Base-by-base conservation (phyloP, 73 alveolate genomes). In the Paramecium pentaurelia region DNA sequence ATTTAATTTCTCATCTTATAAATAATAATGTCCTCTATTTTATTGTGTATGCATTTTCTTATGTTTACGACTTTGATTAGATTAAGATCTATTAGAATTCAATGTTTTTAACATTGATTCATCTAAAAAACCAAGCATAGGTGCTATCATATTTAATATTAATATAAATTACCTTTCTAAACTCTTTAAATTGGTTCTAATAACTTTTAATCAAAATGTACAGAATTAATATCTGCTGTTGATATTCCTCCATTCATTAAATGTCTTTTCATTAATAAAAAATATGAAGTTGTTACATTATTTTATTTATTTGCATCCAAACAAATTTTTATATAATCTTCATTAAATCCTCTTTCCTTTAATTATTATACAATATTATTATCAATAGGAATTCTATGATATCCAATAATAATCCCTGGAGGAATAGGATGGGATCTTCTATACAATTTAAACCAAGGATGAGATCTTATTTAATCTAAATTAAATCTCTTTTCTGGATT, bases 251-350 rank as follows among this genome's bases (percentile, higher is more conserved):
- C 98, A 59, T 58, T 91, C 70, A 75, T 86, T 12, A 95, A 28
- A 94, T 97, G 97, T 92, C 95, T 97, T 83, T 98, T 98, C 93
- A 97, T 86, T 71, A 98, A 89, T 92, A 98, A 93, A 92, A 93
- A 96, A 89, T 97, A 98, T 6, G 98, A 93, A 0, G 99, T 95
- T 16, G 99, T 97, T 47, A 92, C 95, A 80, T 94, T 95, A 93
- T 98, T 98, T 87, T 98, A 99, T 88, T 95, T 97, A 93, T 97
- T 97, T 14, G 98, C 97, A 44, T 94, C 98, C 11, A 96, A 54
- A 89, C 97, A 95, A 22, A 90, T 95, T 27, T 58, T 75, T 16
- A 96, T 95, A 87, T 96, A 95, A 25, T 95, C 96, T 64, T 44
- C 60, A 45, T 80, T 83, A 34, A 83, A 96, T 20, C 96, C 94